Conservation (phyloP, 352 stramenopile species). For the Phytophthora pisi region DNA sequence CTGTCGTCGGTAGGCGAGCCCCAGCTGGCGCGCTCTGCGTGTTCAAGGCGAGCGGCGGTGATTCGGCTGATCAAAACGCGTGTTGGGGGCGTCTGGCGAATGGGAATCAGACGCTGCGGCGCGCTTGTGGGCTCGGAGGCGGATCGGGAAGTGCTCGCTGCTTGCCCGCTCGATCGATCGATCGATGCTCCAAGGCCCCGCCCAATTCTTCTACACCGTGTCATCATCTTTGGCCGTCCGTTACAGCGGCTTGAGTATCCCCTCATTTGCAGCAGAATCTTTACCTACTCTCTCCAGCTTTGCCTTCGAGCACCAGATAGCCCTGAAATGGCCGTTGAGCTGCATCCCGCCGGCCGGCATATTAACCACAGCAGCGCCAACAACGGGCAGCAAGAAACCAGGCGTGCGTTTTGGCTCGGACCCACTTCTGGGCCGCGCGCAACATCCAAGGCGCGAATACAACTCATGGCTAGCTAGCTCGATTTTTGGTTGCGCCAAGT, state of each 20-base stretch:
- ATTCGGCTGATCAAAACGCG: not conserved
- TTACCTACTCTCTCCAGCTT: not conserved
- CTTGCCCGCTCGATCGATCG: not conserved
- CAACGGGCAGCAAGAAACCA: conserved; percentile 4
- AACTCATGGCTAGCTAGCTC: not conserved
- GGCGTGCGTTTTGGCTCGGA: not conserved
- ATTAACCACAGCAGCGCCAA: not conserved
- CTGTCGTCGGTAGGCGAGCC: no score
- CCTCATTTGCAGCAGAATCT: not conserved
- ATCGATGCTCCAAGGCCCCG: not conserved
- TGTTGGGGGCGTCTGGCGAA: conserved; percentile 7
- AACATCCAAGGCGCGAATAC: not conserved
- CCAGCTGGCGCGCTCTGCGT: conserved; percentile 7
- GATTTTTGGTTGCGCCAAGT: no score
- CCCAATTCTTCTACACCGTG: conserved; percentile 13
- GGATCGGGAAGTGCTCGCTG: conserved; percentile 19
- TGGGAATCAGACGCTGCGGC: not conserved
- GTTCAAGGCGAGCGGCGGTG: conserved; percentile 3
- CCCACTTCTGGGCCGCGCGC: not conserved
- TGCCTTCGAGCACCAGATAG: conserved; percentile 4
- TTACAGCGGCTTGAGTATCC: conserved; percentile 7
- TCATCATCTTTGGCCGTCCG: conserved; percentile 8
- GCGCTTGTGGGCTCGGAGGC: conserved; percentile 6
- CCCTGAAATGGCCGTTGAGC: conserved; percentile 25
- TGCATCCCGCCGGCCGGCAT: not conserved